These are phyloP conservation scores for Cenchrus americanus DNA, from an alignment of 176 grass and related monocot genomes.

Conservation along the genomic window DNA sequence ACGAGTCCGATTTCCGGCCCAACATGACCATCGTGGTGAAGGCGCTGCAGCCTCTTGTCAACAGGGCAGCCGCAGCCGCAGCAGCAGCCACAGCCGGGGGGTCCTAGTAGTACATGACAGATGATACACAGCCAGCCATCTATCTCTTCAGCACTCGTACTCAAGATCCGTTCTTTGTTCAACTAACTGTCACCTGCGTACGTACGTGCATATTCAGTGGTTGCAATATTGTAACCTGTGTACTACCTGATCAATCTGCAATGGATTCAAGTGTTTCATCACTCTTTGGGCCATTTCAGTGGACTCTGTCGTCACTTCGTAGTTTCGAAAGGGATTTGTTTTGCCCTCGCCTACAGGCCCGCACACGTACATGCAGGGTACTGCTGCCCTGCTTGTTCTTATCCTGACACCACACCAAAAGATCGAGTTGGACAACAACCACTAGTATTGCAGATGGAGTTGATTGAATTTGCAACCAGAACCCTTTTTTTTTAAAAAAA, in stretches of 20 bases:
- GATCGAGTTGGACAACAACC: not conserved
- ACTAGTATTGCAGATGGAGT: not conserved
- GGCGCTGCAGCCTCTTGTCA: conserved; percentile 64
- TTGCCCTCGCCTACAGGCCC: not conserved
- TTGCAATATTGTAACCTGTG: conserved; percentile 18
- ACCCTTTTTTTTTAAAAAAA: no score
- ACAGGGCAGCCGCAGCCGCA: conserved; percentile 29
- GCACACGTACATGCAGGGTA: not conserved
- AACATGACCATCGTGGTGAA: conserved; percentile 81
- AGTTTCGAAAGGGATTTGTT: not conserved
- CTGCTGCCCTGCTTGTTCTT: conserved; percentile 10
- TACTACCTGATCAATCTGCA: conserved; percentile 3
- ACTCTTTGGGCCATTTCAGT: not conserved
- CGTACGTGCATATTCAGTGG: not conserved
- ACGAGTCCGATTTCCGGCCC: conserved; percentile 62
- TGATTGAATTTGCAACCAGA: not conserved
- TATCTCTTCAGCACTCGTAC: not conserved
- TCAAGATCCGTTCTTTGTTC: not conserved
- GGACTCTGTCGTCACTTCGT: no score
- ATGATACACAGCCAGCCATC: not conserved
- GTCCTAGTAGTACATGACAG: conserved; percentile 3
- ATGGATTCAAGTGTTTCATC: not conserved
- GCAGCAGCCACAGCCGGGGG: not conserved
- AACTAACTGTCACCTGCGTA: not conserved
- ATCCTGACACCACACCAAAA: not conserved